Percentiles rank a stretch among this genome's conserved stretches.
These are phyloP conservation scores for Vicia villosa DNA, from an alignment of 306 rosid species.

Conservation along the genomic window DNA sequence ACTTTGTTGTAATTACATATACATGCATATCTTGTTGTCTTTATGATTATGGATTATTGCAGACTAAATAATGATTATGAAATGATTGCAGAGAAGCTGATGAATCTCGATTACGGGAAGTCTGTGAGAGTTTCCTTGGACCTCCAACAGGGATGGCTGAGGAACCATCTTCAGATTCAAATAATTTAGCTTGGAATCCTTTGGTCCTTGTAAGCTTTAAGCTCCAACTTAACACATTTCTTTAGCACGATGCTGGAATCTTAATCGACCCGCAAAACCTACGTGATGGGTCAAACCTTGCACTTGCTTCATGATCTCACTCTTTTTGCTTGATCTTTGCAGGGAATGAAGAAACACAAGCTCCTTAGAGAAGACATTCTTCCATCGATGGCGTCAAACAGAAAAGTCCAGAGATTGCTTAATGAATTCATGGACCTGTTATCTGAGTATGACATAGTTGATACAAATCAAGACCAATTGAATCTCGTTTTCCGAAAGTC, in stretches of 20 bases:
- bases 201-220: slow-evolving; percentile 72
- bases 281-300: neutral
- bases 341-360: slow-evolving; percentile 95
- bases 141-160: slow-evolving; percentile 96
- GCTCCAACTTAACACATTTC: neutral
- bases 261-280: neutral
- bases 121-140: slow-evolving; percentile 95
- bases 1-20: neutral
- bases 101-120: slow-evolving; percentile 92
- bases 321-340: slow-evolving; percentile 35
- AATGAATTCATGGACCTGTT: slow-evolving; percentile 93
- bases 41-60: slow-evolving; percentile 23
- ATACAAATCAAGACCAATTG: slow-evolving; percentile 39
- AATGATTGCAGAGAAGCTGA: slow-evolving; percentile 89
- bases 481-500: slow-evolving; percentile 35
- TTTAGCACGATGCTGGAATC: slow-evolving; percentile 20
- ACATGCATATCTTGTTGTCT: slow-evolving; percentile 5
- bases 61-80: slow-evolving; percentile 29
- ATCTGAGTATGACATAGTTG: slow-evolving; percentile 67
- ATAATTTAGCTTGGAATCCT: slow-evolving; percentile 88
- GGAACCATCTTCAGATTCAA: slow-evolving; percentile 55
- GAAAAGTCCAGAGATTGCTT: slow-evolving; percentile 94
- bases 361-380: slow-evolving; percentile 92
- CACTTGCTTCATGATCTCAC: slow-evolving; percentile 19
- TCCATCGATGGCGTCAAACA: slow-evolving; percentile 96